These are phyloP conservation scores for Mitosporidium daphniae DNA, from an alignment of 371 early-diverging fungal genomes.

Conservation along the genomic window DNA sequence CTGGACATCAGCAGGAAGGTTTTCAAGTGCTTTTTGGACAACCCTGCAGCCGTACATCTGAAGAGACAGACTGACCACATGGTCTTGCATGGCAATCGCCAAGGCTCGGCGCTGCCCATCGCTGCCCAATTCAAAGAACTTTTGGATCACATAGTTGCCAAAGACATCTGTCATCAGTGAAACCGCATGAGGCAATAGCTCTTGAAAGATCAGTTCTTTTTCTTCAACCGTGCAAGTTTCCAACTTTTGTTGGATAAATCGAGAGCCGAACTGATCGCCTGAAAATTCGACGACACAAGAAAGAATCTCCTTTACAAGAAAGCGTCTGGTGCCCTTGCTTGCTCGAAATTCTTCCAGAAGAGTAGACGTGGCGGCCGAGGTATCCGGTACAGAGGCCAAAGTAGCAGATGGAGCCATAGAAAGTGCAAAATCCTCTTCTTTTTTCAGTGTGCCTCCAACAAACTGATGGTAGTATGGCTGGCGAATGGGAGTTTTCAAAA, in stretches of 20 bases:
- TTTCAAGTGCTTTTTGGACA: conserved; percentile 91
- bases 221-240: conserved; percentile 65
- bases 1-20: conserved; percentile 46
- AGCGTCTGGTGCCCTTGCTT: conserved; percentile 3
- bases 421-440: no score
- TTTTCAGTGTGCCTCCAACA: no score
- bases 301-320: conserved; percentile 24
- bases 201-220: conserved; percentile 72
- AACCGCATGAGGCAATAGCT: conserved; percentile 52
- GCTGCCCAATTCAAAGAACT: conserved; percentile 74
- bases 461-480: no score
- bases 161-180: conserved; percentile 95
- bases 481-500: no score
- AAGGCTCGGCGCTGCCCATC: conserved; percentile 30
- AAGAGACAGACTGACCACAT: conserved; percentile 53
- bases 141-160: conserved; percentile 99
- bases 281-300: conserved; percentile 79
- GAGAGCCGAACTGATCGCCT: conserved; percentile 93
- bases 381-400: not conserved
- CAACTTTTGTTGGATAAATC: conserved; percentile 93
- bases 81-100: conserved; percentile 61
- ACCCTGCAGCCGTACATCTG: conserved; percentile 99
- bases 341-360: not conserved
- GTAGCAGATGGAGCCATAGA: not conserved
- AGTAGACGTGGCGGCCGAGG: not conserved